Conservation (phyloP, 371 early-diverging fungal genomes). For the Entomophthora muscae region DNA sequence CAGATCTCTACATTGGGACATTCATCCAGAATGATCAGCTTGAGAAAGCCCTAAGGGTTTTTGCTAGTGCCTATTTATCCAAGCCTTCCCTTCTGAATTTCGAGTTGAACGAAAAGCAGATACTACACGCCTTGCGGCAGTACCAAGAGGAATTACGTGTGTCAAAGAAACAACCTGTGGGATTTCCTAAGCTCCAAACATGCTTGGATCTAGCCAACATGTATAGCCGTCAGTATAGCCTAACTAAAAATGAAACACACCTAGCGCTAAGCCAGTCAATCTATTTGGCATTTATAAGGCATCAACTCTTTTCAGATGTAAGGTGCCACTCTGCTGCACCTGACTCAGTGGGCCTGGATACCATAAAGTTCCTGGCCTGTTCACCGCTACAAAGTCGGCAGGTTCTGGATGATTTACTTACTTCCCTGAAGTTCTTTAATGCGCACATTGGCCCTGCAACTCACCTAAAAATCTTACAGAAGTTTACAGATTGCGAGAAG, state of each 20-base stretch:
- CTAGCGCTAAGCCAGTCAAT: neutral
- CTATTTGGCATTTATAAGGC: neutral
- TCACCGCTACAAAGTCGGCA: neutral
- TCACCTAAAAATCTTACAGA: neutral
- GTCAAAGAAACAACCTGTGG: neutral
- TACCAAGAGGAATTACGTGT: neutral
- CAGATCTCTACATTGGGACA: neutral
- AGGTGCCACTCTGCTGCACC: neutral
- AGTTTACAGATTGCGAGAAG: neutral
- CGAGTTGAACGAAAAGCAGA: neutral
- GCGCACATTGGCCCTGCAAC: neutral
- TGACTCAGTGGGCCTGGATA: neutral
- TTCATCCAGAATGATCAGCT: neutral
- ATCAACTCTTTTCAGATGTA: neutral
- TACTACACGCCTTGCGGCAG: neutral
- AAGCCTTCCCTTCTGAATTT: neutral
- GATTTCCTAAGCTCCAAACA: neutral
- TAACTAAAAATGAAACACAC: neutral
- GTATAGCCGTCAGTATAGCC: neutral
- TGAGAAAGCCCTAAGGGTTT: neutral
- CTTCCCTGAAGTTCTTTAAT: neutral
- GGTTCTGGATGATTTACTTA: neutral
- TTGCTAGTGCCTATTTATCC: neutral
- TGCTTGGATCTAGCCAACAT: neutral
- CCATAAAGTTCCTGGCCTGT: neutral